A percentile compares a stretch with the other conserved stretches of the same genome.
These are phyloP conservation scores for Mallotus nudiflorus DNA, from an alignment of 345 rosid species.

Conservation along the genomic window DNA sequence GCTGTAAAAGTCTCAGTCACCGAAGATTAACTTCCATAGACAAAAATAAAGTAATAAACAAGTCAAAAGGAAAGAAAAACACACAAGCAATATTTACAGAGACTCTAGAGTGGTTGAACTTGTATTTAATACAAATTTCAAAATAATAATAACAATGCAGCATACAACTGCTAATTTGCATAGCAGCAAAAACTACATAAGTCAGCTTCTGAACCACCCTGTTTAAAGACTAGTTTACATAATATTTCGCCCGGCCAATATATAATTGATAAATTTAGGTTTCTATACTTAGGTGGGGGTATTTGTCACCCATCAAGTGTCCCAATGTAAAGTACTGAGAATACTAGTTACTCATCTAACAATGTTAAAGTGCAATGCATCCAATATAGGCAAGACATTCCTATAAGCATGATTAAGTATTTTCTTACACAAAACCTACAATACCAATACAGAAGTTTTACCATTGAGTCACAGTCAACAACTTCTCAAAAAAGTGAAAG, in stretches of 20 bases:
- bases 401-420: slow-evolving; percentile 5
- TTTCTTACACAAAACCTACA: not conserved
- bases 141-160: not conserved
- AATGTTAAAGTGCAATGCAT: no score
- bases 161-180: not conserved
- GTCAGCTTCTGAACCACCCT: not conserved
- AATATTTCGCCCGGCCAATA: no score
- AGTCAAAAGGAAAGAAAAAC: not conserved
- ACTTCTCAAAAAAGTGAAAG: not conserved
- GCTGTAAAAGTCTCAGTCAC: no score
- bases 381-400: not conserved
- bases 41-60: slow-evolving; percentile 2
- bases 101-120: not conserved
- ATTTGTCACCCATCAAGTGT: no score
- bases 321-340: no score
- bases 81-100: not conserved
- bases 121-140: not conserved
- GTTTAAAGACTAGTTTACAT: no score
- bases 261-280: no score
- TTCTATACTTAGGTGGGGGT: no score
- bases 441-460: not conserved
- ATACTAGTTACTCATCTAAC: no score
- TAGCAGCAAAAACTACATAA: not conserved
- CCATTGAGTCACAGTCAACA: not conserved
- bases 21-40: not conserved